Evolutionary conservation across 2,329 filamentous ascomycete genomes (phyloP).

Genomic region (Alternaria sp.): DNA sequence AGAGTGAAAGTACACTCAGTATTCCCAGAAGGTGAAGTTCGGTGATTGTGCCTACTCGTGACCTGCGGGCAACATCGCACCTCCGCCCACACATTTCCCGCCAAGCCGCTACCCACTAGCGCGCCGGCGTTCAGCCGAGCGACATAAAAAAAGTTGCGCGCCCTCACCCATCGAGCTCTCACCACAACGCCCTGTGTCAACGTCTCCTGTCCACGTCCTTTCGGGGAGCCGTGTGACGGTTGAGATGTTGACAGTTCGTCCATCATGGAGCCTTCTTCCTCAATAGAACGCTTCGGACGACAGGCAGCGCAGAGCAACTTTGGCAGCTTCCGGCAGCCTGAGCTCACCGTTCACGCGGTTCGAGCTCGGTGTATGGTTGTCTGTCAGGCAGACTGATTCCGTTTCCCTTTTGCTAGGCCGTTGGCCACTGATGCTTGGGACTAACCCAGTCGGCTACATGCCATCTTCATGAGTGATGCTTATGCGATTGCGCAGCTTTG

Average conservation of each 20-base stretch:
- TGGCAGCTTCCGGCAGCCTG: constrained; percentile 62
- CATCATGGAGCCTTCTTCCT: constrained; percentile 75
- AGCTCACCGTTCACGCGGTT: constrained; percentile 43
- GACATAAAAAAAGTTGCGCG: constrained; percentile 39
- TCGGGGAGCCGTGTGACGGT: constrained; percentile 66
- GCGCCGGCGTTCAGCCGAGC: constrained; percentile 15
- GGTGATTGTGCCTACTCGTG: not conserved
- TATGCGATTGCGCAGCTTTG: not conserved
- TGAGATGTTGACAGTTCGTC: constrained; percentile 86
- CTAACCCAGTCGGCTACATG: constrained; percentile 81
- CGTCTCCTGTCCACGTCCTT: constrained; percentile 67
- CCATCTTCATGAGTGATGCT: not conserved
- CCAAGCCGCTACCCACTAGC: constrained; percentile 32
- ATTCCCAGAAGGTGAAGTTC: not conserved
- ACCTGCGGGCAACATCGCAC: constrained; percentile 11
- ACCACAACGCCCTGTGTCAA: constrained; percentile 80
- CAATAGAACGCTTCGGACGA: constrained; percentile 82
- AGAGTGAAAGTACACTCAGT: not conserved
- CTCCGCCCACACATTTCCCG: constrained; percentile 2
- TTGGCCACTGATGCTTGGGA: constrained; percentile 88
- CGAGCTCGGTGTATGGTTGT: constrained; percentile 46
- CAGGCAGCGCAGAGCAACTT: constrained; percentile 84
- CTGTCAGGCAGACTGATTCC: constrained; percentile 48
- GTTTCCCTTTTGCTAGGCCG: constrained; percentile 83
- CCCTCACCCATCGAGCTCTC: constrained; percentile 42